Conservation (phyloP, 306 rosid species). For the Astragalus glycyphyllos region DNA sequence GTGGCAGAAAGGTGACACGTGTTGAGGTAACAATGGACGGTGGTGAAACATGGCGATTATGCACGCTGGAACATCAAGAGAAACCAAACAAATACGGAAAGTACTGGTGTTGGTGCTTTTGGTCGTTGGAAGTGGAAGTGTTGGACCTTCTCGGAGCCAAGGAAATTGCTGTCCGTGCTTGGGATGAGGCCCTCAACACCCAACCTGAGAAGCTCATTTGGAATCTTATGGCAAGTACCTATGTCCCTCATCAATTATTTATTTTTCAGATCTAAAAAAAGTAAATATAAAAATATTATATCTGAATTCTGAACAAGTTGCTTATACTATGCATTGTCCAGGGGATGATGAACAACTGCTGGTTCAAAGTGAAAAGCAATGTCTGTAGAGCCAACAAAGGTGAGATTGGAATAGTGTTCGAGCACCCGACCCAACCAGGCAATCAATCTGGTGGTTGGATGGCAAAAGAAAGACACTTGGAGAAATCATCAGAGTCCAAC, state of each 20-base stretch:
- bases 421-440: constrained; percentile 46
- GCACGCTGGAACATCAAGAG: not conserved
- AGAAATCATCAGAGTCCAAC: not conserved
- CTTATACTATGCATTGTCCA: not conserved
- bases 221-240: constrained; percentile 60
- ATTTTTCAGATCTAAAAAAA: too few species aligned
- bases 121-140: constrained; percentile 76
- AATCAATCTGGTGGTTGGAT: not conserved
- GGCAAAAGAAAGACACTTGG: not conserved
- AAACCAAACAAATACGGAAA: not conserved
- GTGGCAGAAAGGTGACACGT: not conserved
- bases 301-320: not conserved
- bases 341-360: not conserved
- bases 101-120: constrained; percentile 25
- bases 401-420: not conserved
- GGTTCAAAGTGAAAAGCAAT: not conserved
- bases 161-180: constrained; percentile 74
- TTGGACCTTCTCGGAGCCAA: constrained; percentile 60
- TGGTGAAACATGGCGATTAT: not conserved
- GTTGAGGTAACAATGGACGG: not conserved
- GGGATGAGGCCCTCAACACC: constrained; percentile 78
- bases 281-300: too few species aligned
- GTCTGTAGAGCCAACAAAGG: not conserved
- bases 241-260: too few species aligned
- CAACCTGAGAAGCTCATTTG: constrained; percentile 83